phyloP scores from a whole-genome alignment of 495 filamentous ascomycete genomes.

The Glarea lozoyensis region DNA sequence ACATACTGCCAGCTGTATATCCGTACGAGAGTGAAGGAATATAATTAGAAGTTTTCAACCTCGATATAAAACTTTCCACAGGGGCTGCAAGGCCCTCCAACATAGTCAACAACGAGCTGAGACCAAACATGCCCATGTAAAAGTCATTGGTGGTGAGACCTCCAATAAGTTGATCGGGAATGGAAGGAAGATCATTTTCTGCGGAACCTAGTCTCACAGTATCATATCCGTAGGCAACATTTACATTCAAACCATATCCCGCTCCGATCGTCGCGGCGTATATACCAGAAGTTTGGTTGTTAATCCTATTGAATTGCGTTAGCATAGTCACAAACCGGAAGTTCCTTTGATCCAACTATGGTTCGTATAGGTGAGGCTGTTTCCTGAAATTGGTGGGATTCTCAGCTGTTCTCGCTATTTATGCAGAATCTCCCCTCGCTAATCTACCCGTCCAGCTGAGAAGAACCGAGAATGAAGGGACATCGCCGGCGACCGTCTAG shows the following conservation, averaged over 20 bases:
- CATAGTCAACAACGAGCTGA: slow-evolving; percentile 39
- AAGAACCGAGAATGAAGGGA: too few relatives aligned
- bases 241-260: slow-evolving; percentile 31
- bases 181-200: slow-evolving; percentile 23
- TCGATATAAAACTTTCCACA: slow-evolving; percentile 37
- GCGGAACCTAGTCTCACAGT: slow-evolving; percentile 35
- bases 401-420: too few relatives aligned
- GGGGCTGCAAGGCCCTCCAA: slow-evolving; percentile 27
- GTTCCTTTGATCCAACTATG: too few relatives aligned
- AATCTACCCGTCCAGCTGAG: too few relatives aligned
- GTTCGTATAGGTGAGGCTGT: too few relatives aligned
- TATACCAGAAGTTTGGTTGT: slow-evolving; percentile 4
- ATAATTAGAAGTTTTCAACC: slow-evolving; percentile 32
- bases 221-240: slow-evolving; percentile 39
- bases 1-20: slow-evolving; percentile 46
- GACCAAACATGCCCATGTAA: slow-evolving; percentile 36
- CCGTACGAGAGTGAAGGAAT: slow-evolving; percentile 46
- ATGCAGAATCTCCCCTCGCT: too few relatives aligned
- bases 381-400: too few relatives aligned
- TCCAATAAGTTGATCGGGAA: slow-evolving; percentile 37
- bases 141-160: slow-evolving; percentile 25
- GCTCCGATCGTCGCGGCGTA: slow-evolving; percentile 24
- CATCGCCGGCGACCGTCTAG: too few relatives aligned
- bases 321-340: too few relatives aligned
- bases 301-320: slow-evolving; percentile 1